A percentile compares a stretch with the other conserved stretches of the same genome.
phyloP scores from a whole-genome alignment of 1,284 basidiomycete genomes.

The Somion occarium region DNA sequence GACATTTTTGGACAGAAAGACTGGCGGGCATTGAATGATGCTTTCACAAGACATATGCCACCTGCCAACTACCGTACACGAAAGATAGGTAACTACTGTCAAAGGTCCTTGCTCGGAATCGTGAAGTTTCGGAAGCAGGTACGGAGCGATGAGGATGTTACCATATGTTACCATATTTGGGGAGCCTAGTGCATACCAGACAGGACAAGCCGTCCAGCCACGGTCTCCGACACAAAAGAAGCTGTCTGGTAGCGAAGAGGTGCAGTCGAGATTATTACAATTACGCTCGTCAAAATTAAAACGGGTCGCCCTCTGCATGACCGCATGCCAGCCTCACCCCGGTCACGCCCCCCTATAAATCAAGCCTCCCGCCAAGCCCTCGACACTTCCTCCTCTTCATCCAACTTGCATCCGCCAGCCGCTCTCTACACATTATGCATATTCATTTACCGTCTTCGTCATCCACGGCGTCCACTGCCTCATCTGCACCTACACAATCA shows the following conservation, averaged over 20 bases:
- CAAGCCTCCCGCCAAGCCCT: background rate
- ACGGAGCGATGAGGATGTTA: background rate
- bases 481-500: background rate
- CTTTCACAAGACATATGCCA: background rate
- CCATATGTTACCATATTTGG: background rate
- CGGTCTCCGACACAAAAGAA: background rate
- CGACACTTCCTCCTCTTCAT: background rate
- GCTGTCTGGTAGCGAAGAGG: background rate
- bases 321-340: background rate
- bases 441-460: background rate
- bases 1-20: background rate
- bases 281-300: background rate
- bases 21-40: background rate
- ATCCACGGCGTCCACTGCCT: background rate
- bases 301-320: background rate
- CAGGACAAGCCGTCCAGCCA: background rate
- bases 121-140: background rate
- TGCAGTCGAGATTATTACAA: background rate
- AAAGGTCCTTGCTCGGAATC: background rate
- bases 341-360: background rate
- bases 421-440: background rate
- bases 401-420: background rate
- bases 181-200: background rate
- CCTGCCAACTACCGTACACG: background rate
- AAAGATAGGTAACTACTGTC: background rate